phyloP scores from a whole-genome alignment of 768 basidiomycete species.

The Trametes meyenii region DNA sequence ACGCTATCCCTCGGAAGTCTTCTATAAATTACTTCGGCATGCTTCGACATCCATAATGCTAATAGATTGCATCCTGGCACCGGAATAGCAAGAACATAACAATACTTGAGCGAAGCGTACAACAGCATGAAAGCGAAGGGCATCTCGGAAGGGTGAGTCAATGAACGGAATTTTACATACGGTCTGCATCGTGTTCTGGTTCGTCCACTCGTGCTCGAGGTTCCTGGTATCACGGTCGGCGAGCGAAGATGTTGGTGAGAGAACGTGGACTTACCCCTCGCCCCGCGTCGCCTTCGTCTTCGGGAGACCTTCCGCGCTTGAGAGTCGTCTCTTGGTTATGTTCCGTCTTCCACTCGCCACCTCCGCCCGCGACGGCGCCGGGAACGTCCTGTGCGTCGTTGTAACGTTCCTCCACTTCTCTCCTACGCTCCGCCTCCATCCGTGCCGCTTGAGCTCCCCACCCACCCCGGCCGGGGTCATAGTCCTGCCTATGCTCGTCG shows the following conservation, averaged over 20 bases:
- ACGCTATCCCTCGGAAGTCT: background rate
- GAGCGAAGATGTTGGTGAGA: background rate
- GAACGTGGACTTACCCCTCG: conserved; percentile 51
- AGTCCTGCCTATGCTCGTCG: conserved; percentile 96
- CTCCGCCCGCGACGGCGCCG: conserved; percentile 80
- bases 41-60: background rate
- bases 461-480: conserved; percentile 93
- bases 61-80: background rate
- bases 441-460: conserved; percentile 90
- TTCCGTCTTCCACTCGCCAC: conserved; percentile 83
- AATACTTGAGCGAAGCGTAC: background rate
- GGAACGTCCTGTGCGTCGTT: conserved; percentile 78
- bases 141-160: background rate
- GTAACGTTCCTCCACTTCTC: conserved; percentile 87
- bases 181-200: conserved; percentile 65
- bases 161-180: conserved; percentile 49
- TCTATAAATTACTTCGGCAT: background rate
- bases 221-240: conserved; percentile 41
- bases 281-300: conserved; percentile 66
- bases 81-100: background rate
- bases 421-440: conserved; percentile 70
- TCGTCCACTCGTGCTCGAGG: conserved; percentile 62
- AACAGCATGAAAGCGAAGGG: background rate
- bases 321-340: conserved; percentile 45
- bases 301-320: conserved; percentile 77